Percentiles rank a stretch among this genome's conserved stretches.
Conservation (phyloP, 805 yeast species). For the Metschnikowia anglica region DNA sequence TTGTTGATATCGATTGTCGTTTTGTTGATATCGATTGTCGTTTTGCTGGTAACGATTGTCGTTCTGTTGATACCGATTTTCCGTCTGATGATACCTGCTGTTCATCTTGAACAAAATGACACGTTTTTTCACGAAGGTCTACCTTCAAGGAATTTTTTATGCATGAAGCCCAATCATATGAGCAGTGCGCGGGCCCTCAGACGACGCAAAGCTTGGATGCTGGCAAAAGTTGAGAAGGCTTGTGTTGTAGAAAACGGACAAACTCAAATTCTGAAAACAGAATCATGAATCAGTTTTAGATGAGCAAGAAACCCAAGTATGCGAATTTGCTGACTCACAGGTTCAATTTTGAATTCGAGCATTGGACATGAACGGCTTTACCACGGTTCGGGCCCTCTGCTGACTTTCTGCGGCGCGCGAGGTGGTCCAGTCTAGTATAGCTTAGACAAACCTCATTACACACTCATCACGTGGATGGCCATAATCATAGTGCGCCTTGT, state of each 20-base stretch:
- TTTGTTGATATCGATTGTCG: conserved; percentile 4
- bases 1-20: conserved; percentile 7
- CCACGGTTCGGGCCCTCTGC: too few relatives aligned
- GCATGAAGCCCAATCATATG: background rate
- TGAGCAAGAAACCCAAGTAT: too few relatives aligned
- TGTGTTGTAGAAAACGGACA: too few relatives aligned
- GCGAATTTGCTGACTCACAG: too few relatives aligned
- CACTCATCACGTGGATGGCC: conserved; percentile 3
- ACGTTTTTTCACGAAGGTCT: too few relatives aligned
- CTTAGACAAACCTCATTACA: background rate
- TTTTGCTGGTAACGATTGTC: conserved; percentile 6
- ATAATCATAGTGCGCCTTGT: background rate
- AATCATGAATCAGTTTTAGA: too few relatives aligned
- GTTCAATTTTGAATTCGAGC: too few relatives aligned
- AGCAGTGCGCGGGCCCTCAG: background rate
- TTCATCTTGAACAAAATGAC: conserved; percentile 2
- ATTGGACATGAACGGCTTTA: too few relatives aligned
- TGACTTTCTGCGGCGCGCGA: too few relatives aligned
- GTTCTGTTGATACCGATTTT: conserved; percentile 3
- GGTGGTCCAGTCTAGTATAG: background rate
- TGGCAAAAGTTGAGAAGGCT: too few relatives aligned
- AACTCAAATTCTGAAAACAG: too few relatives aligned
- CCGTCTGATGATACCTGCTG: conserved; percentile 1
- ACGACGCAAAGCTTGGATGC: background rate
- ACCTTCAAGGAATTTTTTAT: background rate